Conservation (phyloP, 2,329 filamentous ascomycete genomes). For the Beauveria caledonica region DNA sequence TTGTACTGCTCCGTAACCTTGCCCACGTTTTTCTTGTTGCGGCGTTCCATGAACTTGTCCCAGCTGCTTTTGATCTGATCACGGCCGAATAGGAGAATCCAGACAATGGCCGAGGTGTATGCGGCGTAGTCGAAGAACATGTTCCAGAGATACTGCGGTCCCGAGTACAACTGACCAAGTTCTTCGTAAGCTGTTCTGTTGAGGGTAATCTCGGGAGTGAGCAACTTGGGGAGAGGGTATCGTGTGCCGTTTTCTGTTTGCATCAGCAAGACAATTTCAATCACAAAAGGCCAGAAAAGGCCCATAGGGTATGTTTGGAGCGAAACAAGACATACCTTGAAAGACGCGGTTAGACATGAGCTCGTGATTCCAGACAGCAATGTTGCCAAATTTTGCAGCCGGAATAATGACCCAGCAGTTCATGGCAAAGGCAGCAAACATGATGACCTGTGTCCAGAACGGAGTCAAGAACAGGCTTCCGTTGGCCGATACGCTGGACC, state of each 20-base stretch:
- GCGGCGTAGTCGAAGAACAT: constrained; percentile 55
- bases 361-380: constrained; percentile 42
- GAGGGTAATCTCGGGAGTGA: constrained; percentile 29
- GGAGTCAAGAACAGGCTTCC: constrained; percentile 46
- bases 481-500: constrained; percentile 46
- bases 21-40: constrained; percentile 19
- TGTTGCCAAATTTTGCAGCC: constrained; percentile 47
- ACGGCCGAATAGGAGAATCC: constrained; percentile 50
- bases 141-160: constrained; percentile 47
- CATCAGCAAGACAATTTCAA: constrained; percentile 9
- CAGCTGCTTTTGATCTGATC: constrained; percentile 37
- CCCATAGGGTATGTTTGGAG: no score
- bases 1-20: constrained; percentile 46
- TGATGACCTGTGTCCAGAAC: constrained; percentile 50
- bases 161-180: constrained; percentile 48
- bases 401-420: constrained; percentile 52
- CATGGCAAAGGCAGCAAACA: constrained; percentile 46
- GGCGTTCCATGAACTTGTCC: constrained; percentile 33
- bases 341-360: constrained; percentile 53
- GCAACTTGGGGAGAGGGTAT: constrained; percentile 26
- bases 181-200: constrained; percentile 40
- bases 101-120: constrained; percentile 48
- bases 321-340: constrained; percentile 19
- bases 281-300: not conserved
- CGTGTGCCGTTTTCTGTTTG: constrained; percentile 22